Evolutionary conservation across 129 eudicot species (phyloP).

Genomic region (sunflower (Helianthus annuus)): DNA sequence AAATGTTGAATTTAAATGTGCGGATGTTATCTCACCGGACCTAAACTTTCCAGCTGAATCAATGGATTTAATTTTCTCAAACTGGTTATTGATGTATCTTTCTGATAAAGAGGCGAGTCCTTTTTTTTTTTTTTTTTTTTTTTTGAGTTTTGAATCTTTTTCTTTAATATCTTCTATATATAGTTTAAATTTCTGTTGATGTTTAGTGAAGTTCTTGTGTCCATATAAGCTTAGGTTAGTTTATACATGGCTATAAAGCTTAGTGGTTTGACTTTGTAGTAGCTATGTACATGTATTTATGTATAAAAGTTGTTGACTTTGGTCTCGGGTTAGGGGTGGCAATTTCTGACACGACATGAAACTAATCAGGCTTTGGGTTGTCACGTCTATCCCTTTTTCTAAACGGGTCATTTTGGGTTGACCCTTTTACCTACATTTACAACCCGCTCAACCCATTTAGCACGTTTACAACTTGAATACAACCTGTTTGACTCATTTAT

Average conservation of each 20-base stretch:
- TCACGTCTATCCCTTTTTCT: too few relatives aligned
- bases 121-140: too few relatives aligned
- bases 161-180: background rate
- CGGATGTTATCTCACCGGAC: constrained; percentile 86
- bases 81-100: constrained; percentile 88
- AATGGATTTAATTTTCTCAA: constrained; percentile 76
- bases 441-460: too few relatives aligned
- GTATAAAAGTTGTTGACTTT: too few relatives aligned
- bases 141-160: background rate
- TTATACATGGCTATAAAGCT: background rate
- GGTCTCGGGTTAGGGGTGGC: too few relatives aligned
- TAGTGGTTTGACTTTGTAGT: background rate
- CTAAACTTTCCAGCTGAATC: constrained; percentile 64
- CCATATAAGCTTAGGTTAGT: background rate
- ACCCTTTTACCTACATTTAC: too few relatives aligned
- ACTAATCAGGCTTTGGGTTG: too few relatives aligned
- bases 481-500: too few relatives aligned
- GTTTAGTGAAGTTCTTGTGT: background rate
- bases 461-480: too few relatives aligned
- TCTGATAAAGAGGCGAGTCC: constrained; percentile 74
- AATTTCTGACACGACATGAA: too few relatives aligned
- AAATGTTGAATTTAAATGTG: constrained; percentile 84
- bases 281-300: background rate
- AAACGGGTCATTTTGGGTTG: too few relatives aligned
- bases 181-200: background rate